Percentiles rank a stretch among this genome's conserved stretches.
phyloP scores from a whole-genome alignment of 352 stramenopile species.

The Pythium aquatile region DNA sequence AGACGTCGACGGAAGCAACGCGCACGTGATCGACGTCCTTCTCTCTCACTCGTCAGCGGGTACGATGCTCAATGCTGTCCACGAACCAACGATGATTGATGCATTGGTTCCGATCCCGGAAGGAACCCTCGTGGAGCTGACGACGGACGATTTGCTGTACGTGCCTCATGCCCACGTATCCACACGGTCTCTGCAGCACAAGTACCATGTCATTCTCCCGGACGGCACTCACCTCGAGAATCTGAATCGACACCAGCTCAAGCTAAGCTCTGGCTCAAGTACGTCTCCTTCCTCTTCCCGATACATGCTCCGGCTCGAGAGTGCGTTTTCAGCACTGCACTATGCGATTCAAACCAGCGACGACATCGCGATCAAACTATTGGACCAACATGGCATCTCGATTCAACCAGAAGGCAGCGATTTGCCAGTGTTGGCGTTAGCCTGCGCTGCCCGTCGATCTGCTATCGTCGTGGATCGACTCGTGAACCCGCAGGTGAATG shows the following conservation, averaged over 20 bases:
- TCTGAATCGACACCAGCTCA: conserved; percentile 42
- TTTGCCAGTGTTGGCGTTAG: conserved; percentile 50
- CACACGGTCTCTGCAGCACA: conserved; percentile 37
- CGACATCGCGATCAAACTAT: conserved; percentile 31
- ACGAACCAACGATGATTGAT: conserved; percentile 58
- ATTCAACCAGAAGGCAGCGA: conserved; percentile 51
- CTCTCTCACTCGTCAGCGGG: conserved; percentile 21
- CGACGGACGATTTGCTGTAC: conserved; percentile 19
- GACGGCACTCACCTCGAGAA: conserved; percentile 42
- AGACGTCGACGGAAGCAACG: conserved; percentile 46
- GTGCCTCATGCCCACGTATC: conserved; percentile 43
- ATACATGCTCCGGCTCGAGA: conserved; percentile 53
- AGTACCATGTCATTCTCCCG: conserved; percentile 57
- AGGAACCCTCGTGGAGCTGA: conserved; percentile 28
- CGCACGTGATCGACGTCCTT: conserved; percentile 46
- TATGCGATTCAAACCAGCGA: conserved; percentile 60
- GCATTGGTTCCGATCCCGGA: conserved; percentile 34
- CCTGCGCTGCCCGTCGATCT: conserved; percentile 47
- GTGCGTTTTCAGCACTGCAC: conserved; percentile 51
- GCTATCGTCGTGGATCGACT: conserved; percentile 41
- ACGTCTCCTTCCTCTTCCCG: conserved; percentile 9
- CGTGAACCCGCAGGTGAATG: conserved; percentile 48
- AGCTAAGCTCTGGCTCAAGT: conserved; percentile 6
- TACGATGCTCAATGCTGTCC: conserved; percentile 48
- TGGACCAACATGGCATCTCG: conserved; percentile 32